phyloP scores from a whole-genome alignment of 306 rosid species.

The Vigna unguiculata region DNA sequence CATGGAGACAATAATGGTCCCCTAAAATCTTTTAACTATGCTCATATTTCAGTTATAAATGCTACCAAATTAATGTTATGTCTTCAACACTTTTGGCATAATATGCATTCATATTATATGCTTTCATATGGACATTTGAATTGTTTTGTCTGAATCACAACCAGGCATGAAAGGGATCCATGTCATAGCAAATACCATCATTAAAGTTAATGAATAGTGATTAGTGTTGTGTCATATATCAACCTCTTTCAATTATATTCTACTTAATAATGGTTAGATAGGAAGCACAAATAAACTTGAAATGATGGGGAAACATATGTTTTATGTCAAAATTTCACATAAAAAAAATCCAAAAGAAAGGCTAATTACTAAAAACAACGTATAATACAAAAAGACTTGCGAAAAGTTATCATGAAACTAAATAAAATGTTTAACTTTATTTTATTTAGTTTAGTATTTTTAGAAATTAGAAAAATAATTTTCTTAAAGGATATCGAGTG shows the following conservation, averaged over 20 bases:
- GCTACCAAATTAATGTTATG: neutral
- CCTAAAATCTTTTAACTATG: slow-evolving; percentile 1
- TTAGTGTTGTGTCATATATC: slow-evolving; percentile 5
- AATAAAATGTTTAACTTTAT: neutral
- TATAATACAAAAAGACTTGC: neutral
- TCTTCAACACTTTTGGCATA: neutral
- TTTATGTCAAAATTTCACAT: neutral
- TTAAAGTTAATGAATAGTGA: slow-evolving; percentile 7
- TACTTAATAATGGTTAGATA: slow-evolving; percentile 31
- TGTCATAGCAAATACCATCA: slow-evolving; percentile 32
- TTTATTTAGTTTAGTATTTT: neutral
- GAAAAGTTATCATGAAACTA: neutral
- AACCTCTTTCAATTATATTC: slow-evolving; percentile 32
- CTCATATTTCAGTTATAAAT: slow-evolving; percentile 20
- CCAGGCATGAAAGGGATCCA: slow-evolving; percentile 38
- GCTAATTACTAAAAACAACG: neutral
- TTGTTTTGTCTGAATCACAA: slow-evolving; percentile 39
- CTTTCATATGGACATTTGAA: slow-evolving; percentile 16
- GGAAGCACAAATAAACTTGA: neutral
- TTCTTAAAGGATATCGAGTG: neutral
- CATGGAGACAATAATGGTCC: slow-evolving; percentile 18
- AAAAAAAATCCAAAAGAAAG: neutral
- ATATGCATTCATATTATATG: neutral
- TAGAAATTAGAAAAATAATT: neutral
- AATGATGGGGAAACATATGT: neutral